Conservation (phyloP, 2,329 filamentous ascomycete species). For the Stagonosporopsis chrysanthemi region DNA sequence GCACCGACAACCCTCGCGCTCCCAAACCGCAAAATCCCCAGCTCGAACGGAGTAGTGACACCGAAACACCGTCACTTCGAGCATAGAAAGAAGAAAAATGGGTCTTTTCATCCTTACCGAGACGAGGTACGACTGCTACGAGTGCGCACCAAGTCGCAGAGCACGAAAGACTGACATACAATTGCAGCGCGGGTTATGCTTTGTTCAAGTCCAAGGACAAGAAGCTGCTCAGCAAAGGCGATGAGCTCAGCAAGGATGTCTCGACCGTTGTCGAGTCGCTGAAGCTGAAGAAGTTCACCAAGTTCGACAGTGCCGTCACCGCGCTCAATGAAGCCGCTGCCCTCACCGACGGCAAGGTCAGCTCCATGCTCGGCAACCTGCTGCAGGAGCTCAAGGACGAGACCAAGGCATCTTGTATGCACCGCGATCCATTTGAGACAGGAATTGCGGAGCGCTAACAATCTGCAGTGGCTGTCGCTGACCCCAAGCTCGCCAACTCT, state of each 20-base stretch:
- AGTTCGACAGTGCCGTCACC: constrained; percentile 92
- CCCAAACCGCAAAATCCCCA: constrained; percentile 25
- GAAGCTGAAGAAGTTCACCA: constrained; percentile 95
- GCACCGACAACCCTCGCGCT: constrained; percentile 27
- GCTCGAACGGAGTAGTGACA: constrained; percentile 21
- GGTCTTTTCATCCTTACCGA: constrained; percentile 52
- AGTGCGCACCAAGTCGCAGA: constrained; percentile 15
- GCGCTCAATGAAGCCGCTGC: constrained; percentile 82
- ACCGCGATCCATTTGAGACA: background rate
- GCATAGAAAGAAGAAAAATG: constrained; percentile 42
- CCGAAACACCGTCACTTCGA: constrained; percentile 15
- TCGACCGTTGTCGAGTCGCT: constrained; percentile 89
- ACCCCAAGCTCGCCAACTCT: constrained; percentile 87
- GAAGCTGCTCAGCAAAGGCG: constrained; percentile 90
- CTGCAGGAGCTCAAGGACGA: constrained; percentile 93
- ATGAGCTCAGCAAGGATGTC: constrained; percentile 75
- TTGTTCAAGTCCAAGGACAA: constrained; percentile 99
- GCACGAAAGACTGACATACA: constrained; percentile 26
- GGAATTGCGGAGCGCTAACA: constrained; percentile 20
- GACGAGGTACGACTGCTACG: constrained; percentile 36
- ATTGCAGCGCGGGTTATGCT: constrained; percentile 89
- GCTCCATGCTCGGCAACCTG: constrained; percentile 80
- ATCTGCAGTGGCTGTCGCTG: constrained; percentile 76
- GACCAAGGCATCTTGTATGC: constrained; percentile 80
- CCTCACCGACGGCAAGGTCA: constrained; percentile 93